These are phyloP conservation scores for Oryza glumipatula DNA, from an alignment of 176 grass and related monocot species.

Conservation along the genomic window DNA sequence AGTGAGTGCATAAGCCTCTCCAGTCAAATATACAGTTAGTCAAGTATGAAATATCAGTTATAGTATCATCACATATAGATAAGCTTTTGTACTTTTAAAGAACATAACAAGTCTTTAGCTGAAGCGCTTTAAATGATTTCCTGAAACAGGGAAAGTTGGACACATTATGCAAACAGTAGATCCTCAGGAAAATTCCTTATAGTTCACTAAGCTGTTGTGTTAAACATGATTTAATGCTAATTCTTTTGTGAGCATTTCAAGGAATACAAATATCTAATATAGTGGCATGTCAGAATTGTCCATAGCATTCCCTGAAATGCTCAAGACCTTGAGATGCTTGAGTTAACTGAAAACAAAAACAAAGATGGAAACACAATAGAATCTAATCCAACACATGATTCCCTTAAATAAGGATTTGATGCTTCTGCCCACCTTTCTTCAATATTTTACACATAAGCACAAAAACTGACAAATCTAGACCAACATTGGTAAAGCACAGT, in stretches of 20 bases:
- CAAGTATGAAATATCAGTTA: background rate
- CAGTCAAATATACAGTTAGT: background rate
- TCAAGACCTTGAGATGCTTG: background rate
- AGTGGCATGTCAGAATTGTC: background rate
- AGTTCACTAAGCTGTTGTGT: background rate
- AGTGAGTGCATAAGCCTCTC: background rate
- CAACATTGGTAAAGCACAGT: background rate
- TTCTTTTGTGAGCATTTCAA: background rate
- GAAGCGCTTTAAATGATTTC: background rate
- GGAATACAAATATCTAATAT: background rate
- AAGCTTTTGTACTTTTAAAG: background rate
- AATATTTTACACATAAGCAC: slow-evolving; percentile 9
- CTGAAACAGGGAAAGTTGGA: background rate
- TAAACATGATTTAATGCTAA: background rate
- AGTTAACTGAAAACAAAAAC: background rate
- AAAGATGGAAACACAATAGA: background rate
- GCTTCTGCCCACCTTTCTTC: background rate
- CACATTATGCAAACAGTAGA: background rate
- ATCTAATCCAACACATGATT: background rate
- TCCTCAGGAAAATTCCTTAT: background rate
- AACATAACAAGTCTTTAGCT: background rate
- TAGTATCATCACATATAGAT: slow-evolving; percentile 4
- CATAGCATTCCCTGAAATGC: background rate
- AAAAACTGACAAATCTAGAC: slow-evolving; percentile 11
- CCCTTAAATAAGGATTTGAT: background rate